Base-by-base conservation (phyloP, 352 stramenopile species). In the Peronosclerospora sorghi region DNA sequence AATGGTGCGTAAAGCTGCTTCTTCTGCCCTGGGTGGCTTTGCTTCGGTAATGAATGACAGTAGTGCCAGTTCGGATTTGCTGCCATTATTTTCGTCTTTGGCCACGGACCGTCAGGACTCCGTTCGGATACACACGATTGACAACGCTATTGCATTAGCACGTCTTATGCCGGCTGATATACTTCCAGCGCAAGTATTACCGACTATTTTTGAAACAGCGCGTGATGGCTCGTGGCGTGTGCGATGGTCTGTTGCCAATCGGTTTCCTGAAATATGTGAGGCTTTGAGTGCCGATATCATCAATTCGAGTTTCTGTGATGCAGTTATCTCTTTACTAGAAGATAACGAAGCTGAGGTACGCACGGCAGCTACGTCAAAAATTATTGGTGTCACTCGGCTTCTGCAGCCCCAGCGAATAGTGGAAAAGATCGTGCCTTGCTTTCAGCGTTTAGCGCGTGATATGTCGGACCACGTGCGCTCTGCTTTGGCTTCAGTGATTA, bases 171-270 rank as follows among this genome's bases (percentile, higher is more conserved):
- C 65, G 3, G 45, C 74, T 32, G 70, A 87, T 18, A 51, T 74
- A 8, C 60, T 97, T 27, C 66, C 80, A 4, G 64, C 82, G 5
- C 68, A 92, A 32, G 67, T 98, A 8, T 54, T 98, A 5, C 85
- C 91, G 8, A 75, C 92, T 0, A 81, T 97, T 32, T 83, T 97
- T 19, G 79, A 92, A 23, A 94, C 81, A 0, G 95, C 95, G 15
- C 74, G 85, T 28, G 95, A 98, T 67, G 89, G 86, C n/a, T 97
- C 94, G 20, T 99, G 96, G 96, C 85, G 96, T 43, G 95, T 99
- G 24, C 80, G 96, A 27, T 99, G 95, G 94, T 98, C 92, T 8
- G 92, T 97, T 24, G 96, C 95, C 7, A 96, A 96, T 35, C 96
- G 97, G 37, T 98, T 98, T 48, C 74, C 88, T 1, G 73, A 96